Conservation (phyloP, 805 yeast species). For the Nakazawaea pomicola region DNA sequence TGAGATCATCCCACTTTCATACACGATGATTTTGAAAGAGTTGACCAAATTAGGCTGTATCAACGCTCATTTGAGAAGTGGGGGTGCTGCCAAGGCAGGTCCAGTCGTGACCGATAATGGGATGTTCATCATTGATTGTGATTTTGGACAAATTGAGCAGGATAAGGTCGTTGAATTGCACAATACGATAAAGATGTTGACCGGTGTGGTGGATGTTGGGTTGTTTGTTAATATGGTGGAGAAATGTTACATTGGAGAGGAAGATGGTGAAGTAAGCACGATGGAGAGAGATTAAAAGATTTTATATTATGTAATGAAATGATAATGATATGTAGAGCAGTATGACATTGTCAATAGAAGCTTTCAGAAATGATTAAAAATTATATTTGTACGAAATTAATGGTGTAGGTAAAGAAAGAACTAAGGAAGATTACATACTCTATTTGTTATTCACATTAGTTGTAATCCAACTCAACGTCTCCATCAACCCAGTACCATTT, state of each 20-base stretch:
- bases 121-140: constrained; percentile 88
- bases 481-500: constrained; percentile 85
- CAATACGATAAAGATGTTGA: constrained; percentile 59
- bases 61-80: constrained; percentile 66
- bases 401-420: no score
- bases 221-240: constrained; percentile 70
- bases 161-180: constrained; percentile 48
- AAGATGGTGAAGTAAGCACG: constrained; percentile 56
- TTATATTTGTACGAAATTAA: no score
- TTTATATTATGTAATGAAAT: no score
- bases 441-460: constrained; percentile 40
- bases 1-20: constrained; percentile 89
- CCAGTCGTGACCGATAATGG: constrained; percentile 96
- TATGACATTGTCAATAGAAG: no score
- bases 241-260: constrained; percentile 86
- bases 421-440: no score
- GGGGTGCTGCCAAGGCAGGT: constrained; percentile 92
- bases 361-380: no score
- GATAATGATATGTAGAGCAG: constrained; percentile 2
- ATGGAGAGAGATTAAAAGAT: no score
- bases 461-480: constrained; percentile 83
- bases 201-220: constrained; percentile 97
- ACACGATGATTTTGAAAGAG: constrained; percentile 67
- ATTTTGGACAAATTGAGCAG: constrained; percentile 71
- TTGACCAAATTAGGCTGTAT: constrained; percentile 61